These are phyloP conservation scores for Jamesozyma hellenica DNA, from an alignment of 805 yeast species.

Conservation along the genomic window DNA sequence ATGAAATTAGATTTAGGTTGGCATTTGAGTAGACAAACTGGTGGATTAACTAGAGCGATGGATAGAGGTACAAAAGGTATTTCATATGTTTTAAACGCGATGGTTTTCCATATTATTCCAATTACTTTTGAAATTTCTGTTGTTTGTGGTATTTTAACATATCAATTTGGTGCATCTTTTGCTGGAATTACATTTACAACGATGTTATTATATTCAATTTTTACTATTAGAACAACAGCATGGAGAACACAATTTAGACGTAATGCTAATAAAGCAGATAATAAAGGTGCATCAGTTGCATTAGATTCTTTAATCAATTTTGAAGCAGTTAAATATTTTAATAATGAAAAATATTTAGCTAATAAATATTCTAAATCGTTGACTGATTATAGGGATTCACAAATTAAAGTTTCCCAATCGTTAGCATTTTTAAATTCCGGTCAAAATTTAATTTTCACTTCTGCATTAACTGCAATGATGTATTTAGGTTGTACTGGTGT, in stretches of 20 bases:
- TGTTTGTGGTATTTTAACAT: slow-evolving; percentile 88
- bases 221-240: slow-evolving; percentile 86
- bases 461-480: slow-evolving; percentile 95
- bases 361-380: slow-evolving; percentile 70
- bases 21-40: slow-evolving; percentile 87
- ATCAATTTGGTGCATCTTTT: slow-evolving; percentile 80
- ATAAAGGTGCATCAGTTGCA: slow-evolving; percentile 90
- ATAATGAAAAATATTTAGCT: slow-evolving; percentile 76
- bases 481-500: slow-evolving; percentile 95
- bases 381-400: slow-evolving; percentile 54
- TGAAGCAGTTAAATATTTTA: slow-evolving; percentile 90
- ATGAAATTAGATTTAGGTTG: slow-evolving; percentile 78
- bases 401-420: slow-evolving; percentile 76
- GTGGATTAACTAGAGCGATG: slow-evolving; percentile 91
- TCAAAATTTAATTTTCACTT: slow-evolving; percentile 69
- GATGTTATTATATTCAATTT: slow-evolving; percentile 78
- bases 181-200: slow-evolving; percentile 84
- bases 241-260: slow-evolving; percentile 94
- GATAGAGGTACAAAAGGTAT: slow-evolving; percentile 98
- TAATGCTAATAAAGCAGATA: slow-evolving; percentile 85
- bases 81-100: slow-evolving; percentile 80
- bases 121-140: slow-evolving; percentile 84
- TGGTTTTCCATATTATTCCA: slow-evolving; percentile 96
- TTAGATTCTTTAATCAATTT: slow-evolving; percentile 87
- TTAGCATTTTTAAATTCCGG: slow-evolving; percentile 71